Conservation (phyloP, 805 yeast species). For the Candida saitoana region DNA sequence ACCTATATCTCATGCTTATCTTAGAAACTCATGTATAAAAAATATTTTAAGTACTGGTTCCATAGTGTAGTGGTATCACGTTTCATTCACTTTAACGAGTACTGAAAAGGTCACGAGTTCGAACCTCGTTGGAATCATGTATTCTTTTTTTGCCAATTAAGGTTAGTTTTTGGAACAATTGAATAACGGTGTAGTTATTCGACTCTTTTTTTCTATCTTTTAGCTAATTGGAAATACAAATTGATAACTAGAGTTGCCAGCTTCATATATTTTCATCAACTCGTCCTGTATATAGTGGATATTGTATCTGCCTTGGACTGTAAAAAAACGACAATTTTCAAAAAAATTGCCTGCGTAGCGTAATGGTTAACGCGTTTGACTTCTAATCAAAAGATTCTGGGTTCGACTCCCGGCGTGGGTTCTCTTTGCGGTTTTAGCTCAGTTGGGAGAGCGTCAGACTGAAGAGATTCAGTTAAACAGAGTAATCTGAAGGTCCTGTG, state of each 20-base stretch:
- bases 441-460: slow-evolving; percentile 5
- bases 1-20: too few species aligned
- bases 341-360: slow-evolving; percentile 62
- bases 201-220: background rate
- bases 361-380: slow-evolving; percentile 67
- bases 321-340: too few species aligned
- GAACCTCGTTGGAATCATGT: slow-evolving; percentile 6
- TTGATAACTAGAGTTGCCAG: too few species aligned
- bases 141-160: background rate
- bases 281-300: too few species aligned
- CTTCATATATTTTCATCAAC: too few species aligned
- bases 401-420: slow-evolving; percentile 56
- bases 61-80: slow-evolving; percentile 6
- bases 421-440: slow-evolving; percentile 8
- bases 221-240: too few species aligned
- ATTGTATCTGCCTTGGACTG: too few species aligned
- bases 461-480: slow-evolving; percentile 10
- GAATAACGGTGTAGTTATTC: too few species aligned
- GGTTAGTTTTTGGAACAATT: too few species aligned
- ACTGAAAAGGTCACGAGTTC: slow-evolving; percentile 7
- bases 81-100: slow-evolving; percentile 6
- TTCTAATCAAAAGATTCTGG: slow-evolving; percentile 64
- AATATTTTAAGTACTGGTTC: too few species aligned
- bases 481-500: slow-evolving; percentile 79
- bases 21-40: too few species aligned